A percentile compares a stretch with the other conserved stretches of the same genome.
These are phyloP conservation scores for Suaeda aralocaspica DNA, from an alignment of 148 eudicot species.

Conservation along the genomic window DNA sequence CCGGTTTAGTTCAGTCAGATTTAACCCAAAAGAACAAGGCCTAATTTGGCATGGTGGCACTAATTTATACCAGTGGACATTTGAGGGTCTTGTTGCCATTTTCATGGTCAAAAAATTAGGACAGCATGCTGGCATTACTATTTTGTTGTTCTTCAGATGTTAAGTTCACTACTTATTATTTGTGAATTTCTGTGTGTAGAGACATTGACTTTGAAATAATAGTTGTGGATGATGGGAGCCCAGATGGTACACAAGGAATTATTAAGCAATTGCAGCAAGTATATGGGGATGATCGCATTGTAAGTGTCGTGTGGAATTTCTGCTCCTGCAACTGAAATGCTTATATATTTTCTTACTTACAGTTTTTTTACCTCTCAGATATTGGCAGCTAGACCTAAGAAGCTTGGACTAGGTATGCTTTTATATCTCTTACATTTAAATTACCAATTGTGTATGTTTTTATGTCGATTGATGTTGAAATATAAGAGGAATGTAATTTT, in stretches of 20 bases:
- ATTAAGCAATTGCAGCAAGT: conserved; percentile 83
- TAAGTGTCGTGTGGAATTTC: conserved; percentile 28
- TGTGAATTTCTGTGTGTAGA: conserved; percentile 33
- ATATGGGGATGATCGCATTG: conserved; percentile 85
- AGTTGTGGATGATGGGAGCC: conserved; percentile 98
- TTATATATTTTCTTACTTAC: neutral
- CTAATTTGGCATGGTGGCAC: too few relatives aligned
- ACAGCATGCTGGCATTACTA: neutral
- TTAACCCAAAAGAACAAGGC: too few relatives aligned
- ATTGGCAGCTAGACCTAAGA: conserved; percentile 83
- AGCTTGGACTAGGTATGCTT: conserved; percentile 86
- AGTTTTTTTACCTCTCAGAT: conserved; percentile 43
- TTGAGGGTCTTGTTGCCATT: neutral
- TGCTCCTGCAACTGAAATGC: neutral
- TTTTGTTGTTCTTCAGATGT: neutral
- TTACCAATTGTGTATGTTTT: too few relatives aligned
- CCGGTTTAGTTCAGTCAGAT: too few relatives aligned
- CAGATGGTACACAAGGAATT: conserved; percentile 95
- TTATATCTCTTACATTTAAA: too few relatives aligned
- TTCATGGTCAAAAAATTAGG: neutral
- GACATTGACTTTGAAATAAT: conserved; percentile 84
- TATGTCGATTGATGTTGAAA: conserved; percentile 14
- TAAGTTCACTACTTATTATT: neutral
- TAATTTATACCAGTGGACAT: too few relatives aligned
- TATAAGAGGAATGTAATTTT: conserved; percentile 27